Percentiles rank a stretch among this genome's conserved stretches.
These are phyloP conservation scores for Whalleya microplaca DNA, from an alignment of 2,329 filamentous ascomycete species.

Conservation along the genomic window DNA sequence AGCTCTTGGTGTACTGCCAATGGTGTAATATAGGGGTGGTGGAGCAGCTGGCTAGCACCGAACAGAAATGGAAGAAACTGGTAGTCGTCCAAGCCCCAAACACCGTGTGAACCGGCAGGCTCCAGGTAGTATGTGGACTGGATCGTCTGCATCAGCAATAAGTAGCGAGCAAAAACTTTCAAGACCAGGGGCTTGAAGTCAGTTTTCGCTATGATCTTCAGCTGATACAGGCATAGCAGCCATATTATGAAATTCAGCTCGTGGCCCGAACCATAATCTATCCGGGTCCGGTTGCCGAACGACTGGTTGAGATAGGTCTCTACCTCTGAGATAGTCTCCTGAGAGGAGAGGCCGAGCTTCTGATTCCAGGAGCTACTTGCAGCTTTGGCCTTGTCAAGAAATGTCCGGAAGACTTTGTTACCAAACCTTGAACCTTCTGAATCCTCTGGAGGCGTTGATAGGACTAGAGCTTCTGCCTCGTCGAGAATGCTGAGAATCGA, in stretches of 20 bases:
- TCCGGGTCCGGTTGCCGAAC: conserved; percentile 83
- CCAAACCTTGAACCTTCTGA: conserved; percentile 90
- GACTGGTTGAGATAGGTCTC: conserved; percentile 80
- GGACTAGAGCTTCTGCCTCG: conserved; percentile 68
- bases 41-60: conserved; percentile 84
- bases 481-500: conserved; percentile 72
- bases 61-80: conserved; percentile 96
- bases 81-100: conserved; percentile 98
- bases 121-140: conserved; percentile 96
- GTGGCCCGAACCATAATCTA: conserved; percentile 97
- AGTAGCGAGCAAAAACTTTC: conserved; percentile 79
- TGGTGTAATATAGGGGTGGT: conserved; percentile 80
- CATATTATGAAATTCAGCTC: conserved; percentile 97
- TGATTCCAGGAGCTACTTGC: conserved; percentile 66
- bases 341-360: conserved; percentile 55
- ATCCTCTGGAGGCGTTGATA: conserved; percentile 77
- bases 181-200: conserved; percentile 79
- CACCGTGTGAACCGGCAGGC: conserved; percentile 93
- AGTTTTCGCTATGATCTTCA: conserved; percentile 62
- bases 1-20: conserved; percentile 85
- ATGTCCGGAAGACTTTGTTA: conserved; percentile 86
- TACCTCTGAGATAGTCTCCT: conserved; percentile 67
- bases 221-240: conserved; percentile 90
- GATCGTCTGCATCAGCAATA: conserved; percentile 82
- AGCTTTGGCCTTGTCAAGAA: conserved; percentile 70